A percentile compares a stretch with the other conserved stretches of the same genome.
These are phyloP conservation scores for Rosa rugosa DNA, from an alignment of 306 rosid genomes.

Conservation along the genomic window DNA sequence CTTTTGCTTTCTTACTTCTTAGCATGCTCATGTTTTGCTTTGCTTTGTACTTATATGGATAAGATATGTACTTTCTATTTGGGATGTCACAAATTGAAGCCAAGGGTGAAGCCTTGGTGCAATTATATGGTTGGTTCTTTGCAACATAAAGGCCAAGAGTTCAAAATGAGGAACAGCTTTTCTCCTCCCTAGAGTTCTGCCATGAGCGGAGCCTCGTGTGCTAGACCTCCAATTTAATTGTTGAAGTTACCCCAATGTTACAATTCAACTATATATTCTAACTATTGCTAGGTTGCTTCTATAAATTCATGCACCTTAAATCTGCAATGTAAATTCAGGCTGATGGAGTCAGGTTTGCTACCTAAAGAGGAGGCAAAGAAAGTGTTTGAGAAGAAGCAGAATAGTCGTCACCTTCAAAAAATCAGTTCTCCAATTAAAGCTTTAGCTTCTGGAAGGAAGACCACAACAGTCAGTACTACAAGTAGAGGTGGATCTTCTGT, in stretches of 20 bases:
- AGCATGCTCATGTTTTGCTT: not conserved
- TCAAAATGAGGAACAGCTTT: not conserved
- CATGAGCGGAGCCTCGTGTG: not conserved
- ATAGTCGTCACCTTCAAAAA: slow-evolving; percentile 44
- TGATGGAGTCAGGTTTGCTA: slow-evolving; percentile 93
- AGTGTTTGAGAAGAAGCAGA: slow-evolving; percentile 65
- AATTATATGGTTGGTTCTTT: not conserved
- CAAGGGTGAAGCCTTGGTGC: not conserved
- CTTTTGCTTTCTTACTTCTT: not conserved
- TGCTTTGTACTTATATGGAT: not conserved
- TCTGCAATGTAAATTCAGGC: slow-evolving; percentile 50
- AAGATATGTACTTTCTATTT: not conserved
- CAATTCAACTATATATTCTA: not conserved
- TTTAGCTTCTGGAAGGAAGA: slow-evolving; percentile 33
- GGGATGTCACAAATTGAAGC: not conserved
- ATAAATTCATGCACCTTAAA: slow-evolving; percentile 6
- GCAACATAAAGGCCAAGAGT: not conserved
- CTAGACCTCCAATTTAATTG: not conserved
- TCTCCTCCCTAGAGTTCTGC: not conserved
- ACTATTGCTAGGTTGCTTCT: not conserved
- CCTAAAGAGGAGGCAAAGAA: slow-evolving; percentile 59
- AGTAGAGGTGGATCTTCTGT: slow-evolving; percentile 16
- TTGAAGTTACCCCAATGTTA: not conserved
- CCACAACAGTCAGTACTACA: slow-evolving; percentile 22
- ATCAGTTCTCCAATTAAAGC: slow-evolving; percentile 51